Percentiles rank a stretch among this genome's conserved stretches.
phyloP scores from a whole-genome alignment of 2,329 filamentous ascomycete genomes.

The Cercospora zeae-maydis region DNA sequence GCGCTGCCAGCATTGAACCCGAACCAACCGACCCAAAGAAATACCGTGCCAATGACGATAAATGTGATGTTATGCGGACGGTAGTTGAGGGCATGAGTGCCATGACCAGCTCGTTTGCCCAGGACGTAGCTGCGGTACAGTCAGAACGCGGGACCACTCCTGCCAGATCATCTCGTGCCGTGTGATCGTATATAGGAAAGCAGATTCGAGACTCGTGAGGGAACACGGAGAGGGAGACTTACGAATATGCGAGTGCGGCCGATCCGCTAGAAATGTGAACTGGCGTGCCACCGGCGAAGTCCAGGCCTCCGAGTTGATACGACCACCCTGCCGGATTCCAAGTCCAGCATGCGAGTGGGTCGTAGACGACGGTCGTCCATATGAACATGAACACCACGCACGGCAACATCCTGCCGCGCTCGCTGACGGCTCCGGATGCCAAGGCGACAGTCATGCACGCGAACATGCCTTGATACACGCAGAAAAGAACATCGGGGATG shows the following conservation, averaged over 20 bases:
- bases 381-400: constrained; percentile 90
- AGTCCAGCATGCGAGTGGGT: constrained; percentile 91
- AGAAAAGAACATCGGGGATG: constrained; percentile 80
- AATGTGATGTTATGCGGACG: constrained; percentile 90
- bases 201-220: background rate
- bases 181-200: background rate
- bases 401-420: constrained; percentile 82
- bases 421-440: constrained; percentile 78
- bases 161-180: background rate
- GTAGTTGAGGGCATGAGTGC: constrained; percentile 85
- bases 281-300: constrained; percentile 86
- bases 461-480: constrained; percentile 86
- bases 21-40: constrained; percentile 94
- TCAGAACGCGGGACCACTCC: background rate
- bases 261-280: constrained; percentile 86
- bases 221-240: background rate
- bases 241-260: constrained; percentile 72
- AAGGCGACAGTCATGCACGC: constrained; percentile 82
- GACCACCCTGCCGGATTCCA: constrained; percentile 85
- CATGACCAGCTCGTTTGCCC: constrained; percentile 78
- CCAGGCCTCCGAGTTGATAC: constrained; percentile 72
- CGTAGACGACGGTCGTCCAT: constrained; percentile 86
- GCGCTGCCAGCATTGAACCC: constrained; percentile 95
- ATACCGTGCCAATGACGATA: constrained; percentile 87
- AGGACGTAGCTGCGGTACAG: constrained; percentile 68